Base-by-base conservation (phyloP, 2,329 filamentous ascomycete genomes). In the Cercospora sp. region DNA sequence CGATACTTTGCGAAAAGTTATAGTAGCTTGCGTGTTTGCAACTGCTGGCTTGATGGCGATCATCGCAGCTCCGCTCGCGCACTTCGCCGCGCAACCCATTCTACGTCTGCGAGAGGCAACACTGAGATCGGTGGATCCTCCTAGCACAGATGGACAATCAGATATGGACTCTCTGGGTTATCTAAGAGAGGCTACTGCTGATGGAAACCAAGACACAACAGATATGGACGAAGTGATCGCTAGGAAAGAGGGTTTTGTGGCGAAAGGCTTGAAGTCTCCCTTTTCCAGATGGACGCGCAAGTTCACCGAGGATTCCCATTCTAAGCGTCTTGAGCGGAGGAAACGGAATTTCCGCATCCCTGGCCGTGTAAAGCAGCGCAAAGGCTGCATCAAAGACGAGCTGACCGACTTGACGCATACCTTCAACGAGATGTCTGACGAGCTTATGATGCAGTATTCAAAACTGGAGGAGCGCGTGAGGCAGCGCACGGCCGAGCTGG, bases 401-500 rank as follows among this genome's bases (percentile, higher is more conserved):
- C 80, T 90, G 26, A 96, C 93, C 0, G 93, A 96, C 76, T 84
- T 96, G 13, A 95, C 91, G 0, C 83, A 83, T 45, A 96, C 92
- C 0, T 97, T 96, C 82, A 97, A 97, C 76, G 91, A 94, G 74
- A 97, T 97, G 94, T 92, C 91, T 0, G 92, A 96, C 70, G 93
- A 97, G 80, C 82, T 97, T 55, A 86, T 92, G 75, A 91, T 92
- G 80, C 93, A 97, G 75, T 97, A 97, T 75, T 88, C 89, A 31
- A 89, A 88, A 10, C 83, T 97, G 0, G 94, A 97, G 77, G 89
- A 94, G 66, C 90, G 94, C 73, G 94, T 97, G 0, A 87, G 87
- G 6, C 89, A 94, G 77, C 86, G 94, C 65, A 97, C 94, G 0
- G 87, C 87, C 39, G 91, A 97, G 79, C 83, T 97, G 0, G 93